Percentiles rank a stretch among this genome's conserved stretches.
These are phyloP conservation scores for Tricholoma flavovirens DNA, from an alignment of 768 basidiomycete species.

Conservation along the genomic window DNA sequence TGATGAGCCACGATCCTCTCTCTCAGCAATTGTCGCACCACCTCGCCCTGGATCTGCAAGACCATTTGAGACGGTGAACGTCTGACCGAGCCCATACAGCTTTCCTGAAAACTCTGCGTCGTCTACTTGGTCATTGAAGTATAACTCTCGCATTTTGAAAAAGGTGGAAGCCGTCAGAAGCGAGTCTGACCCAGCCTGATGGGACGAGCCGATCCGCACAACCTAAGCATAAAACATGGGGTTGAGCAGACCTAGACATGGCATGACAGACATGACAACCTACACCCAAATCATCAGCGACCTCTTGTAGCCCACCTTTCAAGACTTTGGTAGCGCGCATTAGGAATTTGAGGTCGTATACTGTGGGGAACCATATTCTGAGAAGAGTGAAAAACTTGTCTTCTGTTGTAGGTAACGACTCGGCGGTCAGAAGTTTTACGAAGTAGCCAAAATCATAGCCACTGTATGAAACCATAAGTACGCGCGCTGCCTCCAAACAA, in stretches of 20 bases:
- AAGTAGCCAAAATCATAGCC: constrained; percentile 99
- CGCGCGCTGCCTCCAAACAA: not conserved
- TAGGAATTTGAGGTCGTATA: constrained; percentile 97
- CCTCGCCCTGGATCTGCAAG: constrained; percentile 60
- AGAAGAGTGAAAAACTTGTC: constrained; percentile 86
- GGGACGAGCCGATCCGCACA: constrained; percentile 81
- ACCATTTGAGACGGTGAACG: constrained; percentile 64
- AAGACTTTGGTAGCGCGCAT: constrained; percentile 83
- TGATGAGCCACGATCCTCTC: constrained; percentile 59
- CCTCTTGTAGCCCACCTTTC: constrained; percentile 89
- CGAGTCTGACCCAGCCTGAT: constrained; percentile 97
- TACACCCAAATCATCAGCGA: constrained; percentile 94
- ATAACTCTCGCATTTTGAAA: constrained; percentile 91
- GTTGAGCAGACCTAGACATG: not conserved
- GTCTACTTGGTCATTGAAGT: constrained; percentile 88
- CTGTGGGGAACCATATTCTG: constrained; percentile 88
- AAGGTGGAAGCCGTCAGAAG: constrained; percentile 90
- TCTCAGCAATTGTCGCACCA: constrained; percentile 76
- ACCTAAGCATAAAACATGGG: constrained; percentile 45
- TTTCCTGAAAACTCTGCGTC: constrained; percentile 78
- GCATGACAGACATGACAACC: constrained; percentile 21
- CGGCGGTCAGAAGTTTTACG: constrained; percentile 83
- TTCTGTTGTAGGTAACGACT: constrained; percentile 84
- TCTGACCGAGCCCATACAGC: constrained; percentile 78
- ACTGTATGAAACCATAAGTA: constrained; percentile 35